Base-by-base conservation (phyloP, 2,329 filamentous ascomycete genomes). In the Pyrenophora tritici-repentis region DNA sequence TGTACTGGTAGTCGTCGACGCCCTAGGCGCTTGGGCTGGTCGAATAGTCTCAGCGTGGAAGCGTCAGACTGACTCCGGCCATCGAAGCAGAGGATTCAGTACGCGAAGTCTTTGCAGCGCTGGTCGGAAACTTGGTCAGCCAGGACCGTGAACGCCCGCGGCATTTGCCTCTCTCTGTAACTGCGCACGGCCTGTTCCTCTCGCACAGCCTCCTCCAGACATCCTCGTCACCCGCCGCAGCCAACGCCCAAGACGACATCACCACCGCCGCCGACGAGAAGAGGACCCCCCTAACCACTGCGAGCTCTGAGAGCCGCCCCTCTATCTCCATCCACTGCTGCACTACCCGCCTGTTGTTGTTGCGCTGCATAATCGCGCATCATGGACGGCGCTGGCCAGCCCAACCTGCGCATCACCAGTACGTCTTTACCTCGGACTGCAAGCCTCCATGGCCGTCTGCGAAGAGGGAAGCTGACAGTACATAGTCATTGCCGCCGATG, bases 401-500 rank as follows among this genome's bases (percentile, higher is more conserved):
- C 90, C 71, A 97, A 97, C 78, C 81, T 97, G 72, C 87, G 93
- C 78, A 86, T 97, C 65, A 97, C 92, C 68, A 96, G 93, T 97
- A 84, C 74, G 84, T 74, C 48, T 55, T 55, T 50, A 34, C 56
- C 56, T 47, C 40, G 43, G 22, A 20, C 18, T 22, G 18, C 39
- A 31, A 16, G 40, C 42, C 32, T 26, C 47, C 34, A 24, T 20
- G 42, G 39, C 42, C 51, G 52, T 16, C 10, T 9, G 13, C 38
- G 10, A 29, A 3, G 5, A 29, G 26, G 34, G 34, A 33, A 53
- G 41, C 72, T 74, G 58, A 75, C 69, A 55, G 1, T 4, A 2
- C 17, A 41, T 65, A 97, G 94, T 99, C 79, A 97, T 99, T 80
- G 94, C 94, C 66, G 94, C 94, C 66, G 94, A 99, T 82, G 94